phyloP scores from a whole-genome alignment of 1,284 basidiomycete genomes.

The Thecaphora thlaspeos region DNA sequence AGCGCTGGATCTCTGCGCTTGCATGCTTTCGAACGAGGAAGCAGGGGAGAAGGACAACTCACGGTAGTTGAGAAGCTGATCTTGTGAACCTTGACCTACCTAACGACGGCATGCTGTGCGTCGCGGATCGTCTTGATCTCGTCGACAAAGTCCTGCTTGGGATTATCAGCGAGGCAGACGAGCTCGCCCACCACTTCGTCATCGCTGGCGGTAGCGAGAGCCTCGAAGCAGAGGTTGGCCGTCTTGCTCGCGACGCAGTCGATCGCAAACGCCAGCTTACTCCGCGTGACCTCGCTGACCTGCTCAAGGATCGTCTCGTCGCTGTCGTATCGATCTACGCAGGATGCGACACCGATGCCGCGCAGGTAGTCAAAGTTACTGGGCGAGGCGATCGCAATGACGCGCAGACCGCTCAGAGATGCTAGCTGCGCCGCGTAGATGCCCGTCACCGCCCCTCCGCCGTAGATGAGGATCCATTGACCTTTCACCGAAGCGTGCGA shows the following conservation, averaged over 20 bases:
- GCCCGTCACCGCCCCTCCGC: slow-evolving; percentile 48
- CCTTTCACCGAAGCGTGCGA: background rate
- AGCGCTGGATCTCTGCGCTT: no score
- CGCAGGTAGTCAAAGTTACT: slow-evolving; percentile 37
- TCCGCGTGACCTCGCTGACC: slow-evolving; percentile 10
- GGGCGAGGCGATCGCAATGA: slow-evolving; percentile 37
- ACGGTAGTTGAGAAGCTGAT: slow-evolving; percentile 47
- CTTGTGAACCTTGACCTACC: slow-evolving; percentile 26
- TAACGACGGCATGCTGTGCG: slow-evolving; percentile 3
- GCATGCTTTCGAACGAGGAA: no score
- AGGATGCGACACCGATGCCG: slow-evolving; percentile 25
- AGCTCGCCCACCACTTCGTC: slow-evolving; percentile 12
- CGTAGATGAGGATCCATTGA: slow-evolving; percentile 21
- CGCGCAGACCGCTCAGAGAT: slow-evolving; percentile 16
- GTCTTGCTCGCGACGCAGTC: slow-evolving; percentile 47
- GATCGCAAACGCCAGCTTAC: slow-evolving; percentile 25
- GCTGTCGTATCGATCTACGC: slow-evolving; percentile 33
- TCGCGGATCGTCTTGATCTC: background rate
- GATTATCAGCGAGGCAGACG: slow-evolving; percentile 45
- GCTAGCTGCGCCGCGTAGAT: slow-evolving; percentile 46
- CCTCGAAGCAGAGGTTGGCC: slow-evolving; percentile 20
- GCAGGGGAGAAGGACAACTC: background rate
- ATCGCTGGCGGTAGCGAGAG: slow-evolving; percentile 1
- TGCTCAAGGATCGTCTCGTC: slow-evolving; percentile 9
- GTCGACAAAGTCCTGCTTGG: slow-evolving; percentile 9